These are phyloP conservation scores for Leishmania turanica DNA, from an alignment of 208 protist species.

Conservation along the genomic window DNA sequence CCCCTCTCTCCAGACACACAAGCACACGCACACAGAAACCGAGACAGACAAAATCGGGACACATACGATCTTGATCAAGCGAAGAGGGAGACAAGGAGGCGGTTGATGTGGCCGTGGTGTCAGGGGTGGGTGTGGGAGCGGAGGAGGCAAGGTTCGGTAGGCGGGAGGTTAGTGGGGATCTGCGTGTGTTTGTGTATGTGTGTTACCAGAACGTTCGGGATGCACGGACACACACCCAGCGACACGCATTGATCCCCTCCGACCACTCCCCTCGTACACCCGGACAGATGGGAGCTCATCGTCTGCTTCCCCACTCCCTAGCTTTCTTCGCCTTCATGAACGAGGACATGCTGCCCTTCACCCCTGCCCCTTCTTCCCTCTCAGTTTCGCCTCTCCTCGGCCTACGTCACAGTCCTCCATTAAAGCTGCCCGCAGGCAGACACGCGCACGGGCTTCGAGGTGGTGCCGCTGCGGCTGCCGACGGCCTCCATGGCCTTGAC, in stretches of 20 bases:
- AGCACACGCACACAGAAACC: neutral
- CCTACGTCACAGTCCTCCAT: neutral
- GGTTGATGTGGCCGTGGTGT: neutral
- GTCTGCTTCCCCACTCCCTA: neutral
- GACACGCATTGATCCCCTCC: neutral
- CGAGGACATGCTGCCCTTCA: neutral
- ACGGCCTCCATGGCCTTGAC: constrained; percentile 86
- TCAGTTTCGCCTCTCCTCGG: neutral
- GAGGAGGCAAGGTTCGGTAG: neutral
- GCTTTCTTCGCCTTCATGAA: neutral
- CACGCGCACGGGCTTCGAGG: constrained; percentile 65
- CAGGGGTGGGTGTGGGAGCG: neutral
- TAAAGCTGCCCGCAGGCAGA: constrained; percentile 72
- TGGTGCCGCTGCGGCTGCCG: constrained; percentile 56
- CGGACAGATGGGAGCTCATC: neutral
- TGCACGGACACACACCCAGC: neutral
- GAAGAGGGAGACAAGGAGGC: neutral
- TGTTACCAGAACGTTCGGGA: neutral
- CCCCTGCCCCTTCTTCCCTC: neutral
- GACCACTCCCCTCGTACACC: neutral
- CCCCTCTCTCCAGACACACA: neutral
- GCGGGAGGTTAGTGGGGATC: neutral
- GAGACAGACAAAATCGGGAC: neutral
- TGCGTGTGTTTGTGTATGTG: neutral
- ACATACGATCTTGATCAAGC: neutral